Conservation (phyloP, 2,329 filamentous ascomycete genomes). For the Fusarium udum region DNA sequence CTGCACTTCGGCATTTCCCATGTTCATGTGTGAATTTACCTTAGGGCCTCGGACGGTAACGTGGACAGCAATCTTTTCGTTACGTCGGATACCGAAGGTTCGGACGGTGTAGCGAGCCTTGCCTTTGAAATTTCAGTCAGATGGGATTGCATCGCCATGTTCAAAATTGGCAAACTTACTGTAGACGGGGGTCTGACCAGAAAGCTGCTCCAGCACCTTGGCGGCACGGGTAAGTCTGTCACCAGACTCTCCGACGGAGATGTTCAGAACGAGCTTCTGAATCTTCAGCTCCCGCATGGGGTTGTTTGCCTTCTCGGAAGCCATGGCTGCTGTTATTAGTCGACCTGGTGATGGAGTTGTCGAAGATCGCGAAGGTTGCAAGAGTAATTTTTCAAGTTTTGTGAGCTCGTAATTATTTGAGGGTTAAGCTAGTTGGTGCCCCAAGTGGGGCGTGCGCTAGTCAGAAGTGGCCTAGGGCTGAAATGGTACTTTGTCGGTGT, state of each 20-base stretch:
- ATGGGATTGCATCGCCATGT: constrained; percentile 20
- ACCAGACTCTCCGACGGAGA: constrained; percentile 99
- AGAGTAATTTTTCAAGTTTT: constrained; percentile 46
- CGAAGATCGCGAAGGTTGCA: constrained; percentile 43
- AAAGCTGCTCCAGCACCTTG: constrained; percentile 99
- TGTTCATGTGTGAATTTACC: constrained; percentile 45
- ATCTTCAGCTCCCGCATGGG: constrained; percentile 99
- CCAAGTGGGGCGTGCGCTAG: constrained; percentile 31
- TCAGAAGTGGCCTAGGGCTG: constrained; percentile 40
- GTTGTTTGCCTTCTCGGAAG: constrained; percentile 89
- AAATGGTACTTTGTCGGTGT: constrained; percentile 46
- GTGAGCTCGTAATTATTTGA: constrained; percentile 51
- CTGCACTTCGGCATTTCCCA: background rate
- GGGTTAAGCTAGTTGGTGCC: constrained; percentile 45
- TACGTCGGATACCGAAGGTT: constrained; percentile 99
- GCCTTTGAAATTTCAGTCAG: constrained; percentile 62
- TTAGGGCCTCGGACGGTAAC: constrained; percentile 98
- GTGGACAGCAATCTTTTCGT: constrained; percentile 99
- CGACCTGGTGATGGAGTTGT: constrained; percentile 50
- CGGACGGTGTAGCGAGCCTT: constrained; percentile 99
- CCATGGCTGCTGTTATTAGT: constrained; percentile 54
- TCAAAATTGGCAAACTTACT: constrained; percentile 65
- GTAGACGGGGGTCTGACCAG: constrained; percentile 99
- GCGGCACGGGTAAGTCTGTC: constrained; percentile 99
- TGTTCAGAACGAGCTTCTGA: constrained; percentile 99